Base-by-base conservation (phyloP, 805 yeast species). In the Kodamaea hsintzibuensis region DNA sequence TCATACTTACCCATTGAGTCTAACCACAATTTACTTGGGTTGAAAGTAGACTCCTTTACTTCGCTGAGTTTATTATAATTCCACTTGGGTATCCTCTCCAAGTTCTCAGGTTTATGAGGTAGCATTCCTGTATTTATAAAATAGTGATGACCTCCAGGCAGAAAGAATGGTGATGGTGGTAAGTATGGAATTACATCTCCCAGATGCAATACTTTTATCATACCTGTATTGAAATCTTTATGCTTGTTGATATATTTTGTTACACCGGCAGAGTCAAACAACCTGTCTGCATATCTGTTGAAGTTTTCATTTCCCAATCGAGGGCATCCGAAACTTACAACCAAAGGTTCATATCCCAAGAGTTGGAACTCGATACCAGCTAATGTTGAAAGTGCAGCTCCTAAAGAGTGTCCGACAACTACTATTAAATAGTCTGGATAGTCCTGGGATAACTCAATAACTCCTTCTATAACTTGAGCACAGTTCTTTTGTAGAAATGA, bases 341-440 rank as follows among this genome's bases (percentile, higher is more conserved):
- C 81, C 40, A 78, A 63, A 0, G 88, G 86, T 7, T 80, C 65
- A 53, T 70, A 71, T 0, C 89, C 90, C 62, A 80, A 57, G 16
- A 82, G 61, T 52, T 78, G 69, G 47, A 85, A 73, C 60, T 88
- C 95, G 18, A 83, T 73, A 0, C 88, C 93, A 7, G 82, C 78
- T 35, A 89, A 68, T 3, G 77, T 68, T 1, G 91, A 86, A 50
- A 86, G 66, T 0, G 92, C 91, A 6, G 86, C 96, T 2, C 91
- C 92, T 42, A 89, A 68, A 0, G 95, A 89, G 67, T 89, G 96
- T 0, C 96, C 96, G 1, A 84, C 72, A 1, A 86, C 75, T 1
- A 80, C 74, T 3, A 87, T 54, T 17, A 73, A 64, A 63, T 83
- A 86, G 19, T 74, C 77, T 0, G 83, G 81, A 60, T 78, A 68